These are phyloP conservation scores for Drechslera avenae DNA, from an alignment of 2,329 filamentous ascomycete genomes.

Conservation along the genomic window DNA sequence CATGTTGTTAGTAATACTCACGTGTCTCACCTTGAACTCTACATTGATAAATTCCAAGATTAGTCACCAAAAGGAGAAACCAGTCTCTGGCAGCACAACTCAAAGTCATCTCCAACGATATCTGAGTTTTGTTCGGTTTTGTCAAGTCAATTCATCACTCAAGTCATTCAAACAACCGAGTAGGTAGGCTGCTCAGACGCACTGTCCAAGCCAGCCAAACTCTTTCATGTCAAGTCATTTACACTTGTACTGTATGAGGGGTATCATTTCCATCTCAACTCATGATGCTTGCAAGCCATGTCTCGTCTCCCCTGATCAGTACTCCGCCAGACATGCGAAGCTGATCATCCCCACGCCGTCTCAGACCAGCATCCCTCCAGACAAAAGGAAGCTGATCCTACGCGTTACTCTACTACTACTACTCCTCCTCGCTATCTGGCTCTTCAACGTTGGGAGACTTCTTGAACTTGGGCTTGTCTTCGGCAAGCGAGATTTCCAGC, in stretches of 20 bases:
- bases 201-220: not conserved
- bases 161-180: not conserved
- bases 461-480: constrained; percentile 39
- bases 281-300: not conserved
- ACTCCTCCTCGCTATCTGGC: constrained; percentile 32
- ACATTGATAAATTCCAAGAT: too few relatives aligned
- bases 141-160: not conserved
- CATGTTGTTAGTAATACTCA: too few relatives aligned
- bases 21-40: too few relatives aligned
- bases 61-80: too few relatives aligned
- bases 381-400: too few relatives aligned
- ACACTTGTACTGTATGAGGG: constrained; percentile 3
- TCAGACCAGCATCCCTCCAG: too few relatives aligned
- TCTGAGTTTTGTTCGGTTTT: too few relatives aligned
- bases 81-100: too few relatives aligned
- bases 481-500: constrained; percentile 30
- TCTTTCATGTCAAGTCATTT: not conserved
- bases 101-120: too few relatives aligned
- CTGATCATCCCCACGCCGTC: too few relatives aligned
- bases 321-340: too few relatives aligned
- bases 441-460: constrained; percentile 32
- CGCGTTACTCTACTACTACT: constrained; percentile 12
- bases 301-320: not conserved
- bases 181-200: not conserved
- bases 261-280: constrained; percentile 7